Evolutionary conservation across 169 alveolate species (phyloP).

Genomic region (Babesia divergens): DNA sequence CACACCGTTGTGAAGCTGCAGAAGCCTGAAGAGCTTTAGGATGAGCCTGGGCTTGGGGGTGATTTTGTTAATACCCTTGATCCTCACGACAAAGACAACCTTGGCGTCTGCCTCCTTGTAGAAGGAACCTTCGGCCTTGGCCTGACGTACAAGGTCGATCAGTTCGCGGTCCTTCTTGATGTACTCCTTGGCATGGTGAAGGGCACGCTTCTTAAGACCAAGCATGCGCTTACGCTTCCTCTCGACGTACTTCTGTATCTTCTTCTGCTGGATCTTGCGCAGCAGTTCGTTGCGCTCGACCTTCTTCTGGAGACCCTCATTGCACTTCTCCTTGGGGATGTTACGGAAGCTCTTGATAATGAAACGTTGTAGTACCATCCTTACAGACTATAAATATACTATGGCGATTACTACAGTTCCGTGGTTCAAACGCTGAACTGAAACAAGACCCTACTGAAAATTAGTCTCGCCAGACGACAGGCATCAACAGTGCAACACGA

Average conservation of each 20-base stretch:
- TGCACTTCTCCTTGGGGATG: constrained; percentile 56
- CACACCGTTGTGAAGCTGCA: constrained; percentile 98
- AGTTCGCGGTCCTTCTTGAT: constrained; percentile 64
- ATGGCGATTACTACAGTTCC: not conserved
- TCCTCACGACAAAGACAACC: constrained; percentile 92
- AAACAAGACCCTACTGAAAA: not conserved
- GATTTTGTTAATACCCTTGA: constrained; percentile 95
- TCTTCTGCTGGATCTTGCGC: constrained; percentile 18
- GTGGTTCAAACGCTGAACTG: not conserved
- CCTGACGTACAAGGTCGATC: constrained; percentile 70
- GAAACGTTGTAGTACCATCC: constrained; percentile 37
- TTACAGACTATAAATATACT: too few relatives aligned
- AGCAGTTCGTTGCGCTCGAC: constrained; percentile 52
- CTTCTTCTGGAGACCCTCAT: constrained; percentile 62
- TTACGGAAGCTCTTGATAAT: constrained; percentile 56
- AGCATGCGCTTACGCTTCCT: constrained; percentile 39
- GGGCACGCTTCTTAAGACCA: constrained; percentile 68
- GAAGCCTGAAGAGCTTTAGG: constrained; percentile 93
- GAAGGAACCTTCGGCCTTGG: constrained; percentile 73
- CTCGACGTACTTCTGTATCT: constrained; percentile 26
- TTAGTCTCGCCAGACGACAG: not conserved
- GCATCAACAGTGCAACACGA: not conserved
- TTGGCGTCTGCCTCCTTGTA: constrained; percentile 89
- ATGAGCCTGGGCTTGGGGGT: constrained; percentile 95
- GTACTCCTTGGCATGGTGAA: constrained; percentile 74